Percentiles rank a stretch among this genome's conserved stretches.
Evolutionary conservation across 805 yeast genomes (phyloP).

Genomic region (Yueomyces sp.): DNA sequence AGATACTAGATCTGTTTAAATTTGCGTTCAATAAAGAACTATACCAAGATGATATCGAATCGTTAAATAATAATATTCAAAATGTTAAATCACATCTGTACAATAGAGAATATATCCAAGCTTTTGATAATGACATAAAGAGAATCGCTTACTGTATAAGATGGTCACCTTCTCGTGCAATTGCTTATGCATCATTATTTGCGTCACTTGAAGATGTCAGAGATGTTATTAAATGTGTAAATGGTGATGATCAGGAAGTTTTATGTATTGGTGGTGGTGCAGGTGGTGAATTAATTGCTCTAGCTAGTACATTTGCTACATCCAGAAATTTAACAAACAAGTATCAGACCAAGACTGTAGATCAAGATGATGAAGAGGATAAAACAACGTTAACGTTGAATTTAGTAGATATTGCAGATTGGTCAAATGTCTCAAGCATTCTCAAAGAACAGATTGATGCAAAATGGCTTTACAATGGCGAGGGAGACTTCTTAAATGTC

Average conservation of each 20-base stretch:
- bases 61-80: slow-evolving; percentile 34
- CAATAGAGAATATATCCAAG: slow-evolving; percentile 55
- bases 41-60: slow-evolving; percentile 9
- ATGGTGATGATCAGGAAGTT: slow-evolving; percentile 22
- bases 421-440: slow-evolving; percentile 42
- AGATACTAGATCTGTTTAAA: slow-evolving; percentile 20
- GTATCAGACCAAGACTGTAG: slow-evolving; percentile 3
- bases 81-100: slow-evolving; percentile 54
- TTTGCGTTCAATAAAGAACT: slow-evolving; percentile 15
- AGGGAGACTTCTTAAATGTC: slow-evolving; percentile 21
- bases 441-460: slow-evolving; percentile 31
- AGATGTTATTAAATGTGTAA: slow-evolving; percentile 10
- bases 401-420: slow-evolving; percentile 67
- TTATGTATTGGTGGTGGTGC: slow-evolving; percentile 85
- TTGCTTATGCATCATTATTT: slow-evolving; percentile 60
- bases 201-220: slow-evolving; percentile 28
- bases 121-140: slow-evolving; percentile 51
- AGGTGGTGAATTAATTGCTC: slow-evolving; percentile 59
- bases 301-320: slow-evolving; percentile 43
- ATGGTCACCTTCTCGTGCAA: slow-evolving; percentile 78
- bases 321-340: slow-evolving; percentile 15
- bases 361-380: neutral
- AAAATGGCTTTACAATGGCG: slow-evolving; percentile 39
- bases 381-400: slow-evolving; percentile 28
- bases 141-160: slow-evolving; percentile 68